A percentile compares a stretch with the other conserved stretches of the same genome.
Conservation (phyloP, 208 protist genomes). For the Leishmania tropica region DNA sequence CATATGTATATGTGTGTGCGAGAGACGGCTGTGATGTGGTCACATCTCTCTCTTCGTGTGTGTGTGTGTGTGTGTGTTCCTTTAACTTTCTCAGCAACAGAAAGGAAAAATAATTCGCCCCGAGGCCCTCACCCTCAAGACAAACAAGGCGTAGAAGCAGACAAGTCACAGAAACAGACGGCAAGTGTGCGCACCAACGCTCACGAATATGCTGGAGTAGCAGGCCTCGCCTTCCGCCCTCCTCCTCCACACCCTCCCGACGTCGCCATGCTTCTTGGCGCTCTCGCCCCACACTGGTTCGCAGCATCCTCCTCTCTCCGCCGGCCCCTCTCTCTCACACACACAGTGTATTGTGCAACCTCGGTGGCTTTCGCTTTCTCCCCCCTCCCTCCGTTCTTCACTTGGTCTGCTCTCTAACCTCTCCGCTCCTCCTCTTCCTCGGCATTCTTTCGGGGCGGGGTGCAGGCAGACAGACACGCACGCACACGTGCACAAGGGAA, state of each 20-base stretch:
- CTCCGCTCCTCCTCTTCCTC: background rate
- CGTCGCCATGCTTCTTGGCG: background rate
- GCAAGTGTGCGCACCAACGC: background rate
- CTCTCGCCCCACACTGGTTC: background rate
- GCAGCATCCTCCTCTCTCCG: background rate
- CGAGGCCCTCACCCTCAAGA: background rate
- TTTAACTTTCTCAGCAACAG: background rate
- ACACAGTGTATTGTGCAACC: background rate
- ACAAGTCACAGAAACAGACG: background rate
- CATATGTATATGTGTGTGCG: background rate
- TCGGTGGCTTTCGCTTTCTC: background rate
- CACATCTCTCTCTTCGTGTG: background rate
- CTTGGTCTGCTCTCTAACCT: too few relatives aligned
- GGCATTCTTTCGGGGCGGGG: too few relatives aligned
- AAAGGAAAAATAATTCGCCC: background rate
- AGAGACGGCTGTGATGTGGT: background rate
- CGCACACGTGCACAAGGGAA: background rate
- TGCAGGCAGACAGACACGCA: background rate
- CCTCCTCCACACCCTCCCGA: background rate
- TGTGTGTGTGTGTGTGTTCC: background rate
- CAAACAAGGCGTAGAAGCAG: background rate
- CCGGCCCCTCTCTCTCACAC: background rate
- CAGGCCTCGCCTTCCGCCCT: background rate
- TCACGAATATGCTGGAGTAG: background rate
- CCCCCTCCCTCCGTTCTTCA: too few relatives aligned